A percentile compares a stretch with the other conserved stretches of the same genome.
Conservation (phyloP, 805 yeast species). For the Sugiyamaella chiloensis region DNA sequence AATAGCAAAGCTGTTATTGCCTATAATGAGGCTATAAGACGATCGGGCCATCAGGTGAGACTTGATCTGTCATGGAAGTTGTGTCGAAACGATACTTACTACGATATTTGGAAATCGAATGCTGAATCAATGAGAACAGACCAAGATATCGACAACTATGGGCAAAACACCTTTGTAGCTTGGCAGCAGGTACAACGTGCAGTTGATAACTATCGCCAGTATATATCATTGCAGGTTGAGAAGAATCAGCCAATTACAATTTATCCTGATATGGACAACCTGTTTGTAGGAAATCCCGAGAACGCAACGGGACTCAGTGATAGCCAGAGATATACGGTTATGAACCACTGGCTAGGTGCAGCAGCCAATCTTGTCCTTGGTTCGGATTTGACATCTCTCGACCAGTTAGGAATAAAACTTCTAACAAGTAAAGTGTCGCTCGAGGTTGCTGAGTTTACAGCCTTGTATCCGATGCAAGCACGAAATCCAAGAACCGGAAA, state of each 20-base stretch:
- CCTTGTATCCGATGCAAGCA: slow-evolving; percentile 16
- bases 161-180: slow-evolving; percentile 7
- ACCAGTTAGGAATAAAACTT: slow-evolving; percentile 11
- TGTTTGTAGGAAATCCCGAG: slow-evolving; percentile 13
- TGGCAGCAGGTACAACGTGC: slow-evolving; percentile 15
- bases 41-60: slow-evolving; percentile 11
- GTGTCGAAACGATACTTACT: slow-evolving; percentile 14
- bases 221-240: slow-evolving; percentile 7
- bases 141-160: slow-evolving; percentile 15
- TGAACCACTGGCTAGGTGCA: slow-evolving; percentile 17
- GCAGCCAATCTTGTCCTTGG: slow-evolving; percentile 14
- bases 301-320: slow-evolving; percentile 11
- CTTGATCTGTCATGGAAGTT: slow-evolving; percentile 15
- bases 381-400: slow-evolving; percentile 11
- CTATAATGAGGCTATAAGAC: slow-evolving; percentile 10
- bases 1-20: slow-evolving; percentile 13
- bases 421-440: slow-evolving; percentile 8
- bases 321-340: slow-evolving; percentile 9
- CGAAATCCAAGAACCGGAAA: slow-evolving; percentile 15
- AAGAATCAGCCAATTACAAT: slow-evolving; percentile 12
- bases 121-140: slow-evolving; percentile 15
- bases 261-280: slow-evolving; percentile 16
- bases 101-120: slow-evolving; percentile 7
- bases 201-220: slow-evolving; percentile 14
- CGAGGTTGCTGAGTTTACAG: slow-evolving; percentile 8